A percentile compares a stretch with the other conserved stretches of the same genome.
These are phyloP conservation scores for Plantago elongata DNA, from an alignment of 257 asterid species.

Conservation along the genomic window DNA sequence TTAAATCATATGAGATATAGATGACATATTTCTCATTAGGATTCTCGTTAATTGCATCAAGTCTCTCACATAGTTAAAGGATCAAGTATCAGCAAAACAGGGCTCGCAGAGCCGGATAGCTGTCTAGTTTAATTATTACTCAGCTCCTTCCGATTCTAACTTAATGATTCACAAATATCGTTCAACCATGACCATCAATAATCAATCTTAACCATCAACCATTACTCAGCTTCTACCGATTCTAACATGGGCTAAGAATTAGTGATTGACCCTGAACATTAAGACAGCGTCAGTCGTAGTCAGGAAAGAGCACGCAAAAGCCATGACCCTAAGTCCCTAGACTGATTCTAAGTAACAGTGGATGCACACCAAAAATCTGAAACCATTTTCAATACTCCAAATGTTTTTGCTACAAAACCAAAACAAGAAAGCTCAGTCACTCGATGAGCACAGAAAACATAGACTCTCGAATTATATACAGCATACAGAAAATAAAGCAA, in stretches of 20 bases:
- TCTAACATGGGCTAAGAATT: not conserved
- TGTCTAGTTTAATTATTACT: not conserved
- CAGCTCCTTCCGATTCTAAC: not conserved
- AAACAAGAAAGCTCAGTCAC: not conserved
- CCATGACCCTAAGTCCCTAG: not conserved
- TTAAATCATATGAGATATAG: not conserved
- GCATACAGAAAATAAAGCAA: not conserved
- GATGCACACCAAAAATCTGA: not conserved
- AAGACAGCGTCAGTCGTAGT: not conserved
- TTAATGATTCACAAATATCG: too few relatives aligned
- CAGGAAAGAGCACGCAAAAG: not conserved
- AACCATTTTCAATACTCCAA: not conserved
- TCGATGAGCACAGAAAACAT: not conserved
- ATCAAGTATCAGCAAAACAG: too few relatives aligned
- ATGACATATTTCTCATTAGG: not conserved
- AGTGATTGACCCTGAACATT: not conserved
- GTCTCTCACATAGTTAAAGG: too few relatives aligned
- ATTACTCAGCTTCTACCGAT: too few relatives aligned
- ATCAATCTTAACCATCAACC: too few relatives aligned
- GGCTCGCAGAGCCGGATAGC: too few relatives aligned
- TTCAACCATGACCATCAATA: too few relatives aligned
- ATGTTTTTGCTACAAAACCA: not conserved
- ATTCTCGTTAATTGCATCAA: not conserved
- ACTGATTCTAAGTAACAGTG: not conserved
- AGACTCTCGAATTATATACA: not conserved